A percentile compares a stretch with the other conserved stretches of the same genome.
Conservation (phyloP, 2,329 filamentous ascomycete genomes). For the Monosporascus ibericus region DNA sequence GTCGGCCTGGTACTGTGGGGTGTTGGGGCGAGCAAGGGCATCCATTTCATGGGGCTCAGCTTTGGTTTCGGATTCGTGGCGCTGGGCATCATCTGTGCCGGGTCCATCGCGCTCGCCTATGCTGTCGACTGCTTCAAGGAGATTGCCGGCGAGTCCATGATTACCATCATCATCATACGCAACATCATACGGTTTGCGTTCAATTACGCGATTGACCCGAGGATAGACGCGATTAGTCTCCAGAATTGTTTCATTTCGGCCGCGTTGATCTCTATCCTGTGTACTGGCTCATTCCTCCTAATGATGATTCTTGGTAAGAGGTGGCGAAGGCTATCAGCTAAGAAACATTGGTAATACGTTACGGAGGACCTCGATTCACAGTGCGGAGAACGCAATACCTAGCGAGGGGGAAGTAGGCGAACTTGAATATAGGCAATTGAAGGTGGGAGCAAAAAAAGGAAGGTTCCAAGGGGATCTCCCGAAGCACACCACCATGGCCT, state of each 20-base stretch:
- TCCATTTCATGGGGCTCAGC: background rate
- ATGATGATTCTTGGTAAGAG: background rate
- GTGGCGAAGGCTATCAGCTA: background rate
- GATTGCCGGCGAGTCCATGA: conserved; percentile 32
- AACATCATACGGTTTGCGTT: conserved; percentile 35
- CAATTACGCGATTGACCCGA: conserved; percentile 38
- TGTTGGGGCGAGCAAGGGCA: background rate
- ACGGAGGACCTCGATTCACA: background rate
- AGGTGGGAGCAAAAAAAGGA: no score
- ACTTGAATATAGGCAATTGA: no score
- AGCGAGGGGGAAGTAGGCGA: no score
- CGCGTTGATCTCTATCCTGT: conserved; percentile 27
- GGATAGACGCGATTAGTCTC: conserved; percentile 34
- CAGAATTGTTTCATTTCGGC: conserved; percentile 36
- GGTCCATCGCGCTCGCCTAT: conserved; percentile 24
- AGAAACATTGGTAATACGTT: background rate
- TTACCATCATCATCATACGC: conserved; percentile 33
- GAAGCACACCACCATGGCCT: no score
- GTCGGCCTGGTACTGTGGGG: conserved; percentile 12
- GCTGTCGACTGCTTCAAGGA: conserved; percentile 36
- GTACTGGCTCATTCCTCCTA: background rate
- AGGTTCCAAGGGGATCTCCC: no score
- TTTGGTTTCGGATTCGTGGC: background rate
- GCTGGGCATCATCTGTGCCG: background rate
- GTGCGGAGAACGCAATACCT: background rate